Percentiles rank a stretch among this genome's conserved stretches.
phyloP scores from a whole-genome alignment of 148 eudicot genomes.

The Fagopyrum esculentum region DNA sequence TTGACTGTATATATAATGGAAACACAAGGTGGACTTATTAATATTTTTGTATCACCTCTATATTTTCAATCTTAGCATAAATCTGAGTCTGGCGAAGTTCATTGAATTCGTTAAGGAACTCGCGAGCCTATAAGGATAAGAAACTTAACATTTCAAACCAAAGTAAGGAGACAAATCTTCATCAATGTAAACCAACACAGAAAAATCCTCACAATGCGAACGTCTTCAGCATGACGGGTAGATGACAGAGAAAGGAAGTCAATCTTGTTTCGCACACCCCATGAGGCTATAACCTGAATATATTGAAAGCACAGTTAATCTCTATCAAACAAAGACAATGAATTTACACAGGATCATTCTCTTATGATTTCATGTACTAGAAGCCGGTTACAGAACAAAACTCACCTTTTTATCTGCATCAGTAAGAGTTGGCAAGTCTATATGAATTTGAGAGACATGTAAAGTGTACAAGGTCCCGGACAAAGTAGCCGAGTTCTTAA shows the following conservation, averaged over 20 bases:
- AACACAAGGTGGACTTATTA: background rate
- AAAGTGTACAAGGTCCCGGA: conserved; percentile 77
- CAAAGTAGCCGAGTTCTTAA: conserved; percentile 84
- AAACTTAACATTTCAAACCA: background rate
- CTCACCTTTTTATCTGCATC: conserved; percentile 78
- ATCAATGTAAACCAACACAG: background rate
- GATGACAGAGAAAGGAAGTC: conserved; percentile 84
- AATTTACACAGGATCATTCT: background rate
- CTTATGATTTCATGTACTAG: background rate
- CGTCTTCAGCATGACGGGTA: conserved; percentile 91
- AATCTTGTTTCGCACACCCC: conserved; percentile 90
- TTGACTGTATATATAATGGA: too few species aligned
- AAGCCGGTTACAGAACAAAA: background rate
- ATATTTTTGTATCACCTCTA: conserved; percentile 46
- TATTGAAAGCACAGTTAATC: background rate
- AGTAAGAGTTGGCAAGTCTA: conserved; percentile 79
- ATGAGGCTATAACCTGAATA: conserved; percentile 44
- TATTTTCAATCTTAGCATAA: conserved; percentile 88
- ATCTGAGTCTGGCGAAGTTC: conserved; percentile 88
- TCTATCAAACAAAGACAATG: background rate
- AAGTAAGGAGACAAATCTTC: background rate
- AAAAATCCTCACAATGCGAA: conserved; percentile 62
- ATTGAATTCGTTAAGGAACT: conserved; percentile 58
- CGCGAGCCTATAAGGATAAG: conserved; percentile 46
- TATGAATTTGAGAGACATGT: conserved; percentile 79